Base-by-base conservation (phyloP, 768 basidiomycete species). In the Cyclocybe cylindracea region DNA sequence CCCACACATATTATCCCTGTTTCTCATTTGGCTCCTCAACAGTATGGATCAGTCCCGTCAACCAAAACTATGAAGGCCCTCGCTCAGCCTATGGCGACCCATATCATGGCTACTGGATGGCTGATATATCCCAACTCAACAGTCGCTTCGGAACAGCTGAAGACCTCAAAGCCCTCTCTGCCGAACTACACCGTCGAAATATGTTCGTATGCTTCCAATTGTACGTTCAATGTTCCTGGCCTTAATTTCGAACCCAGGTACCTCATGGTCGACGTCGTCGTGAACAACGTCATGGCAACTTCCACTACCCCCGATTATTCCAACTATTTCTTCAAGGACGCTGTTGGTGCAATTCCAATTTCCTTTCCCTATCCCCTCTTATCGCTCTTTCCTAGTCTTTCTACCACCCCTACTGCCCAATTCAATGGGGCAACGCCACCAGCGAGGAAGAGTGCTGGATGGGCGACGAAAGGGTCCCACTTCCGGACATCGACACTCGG, bases 11-110 rank as follows among this genome's bases (percentile, higher is more conserved):
- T n/a, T 4, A 14, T 19, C 19, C 8, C 31, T 54, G 13, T 7
- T 43, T 31, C 35, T 56, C 14, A 37, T 40, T 10, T 48, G 36
- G 11, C 38, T 48, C 35, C 33, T 36, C 18, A 50, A 11, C 53
- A 85, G 85, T 91, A 41, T 93, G 90, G 90, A 91, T 91, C 53
- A 89, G 86, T 54, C 91, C 91, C 9, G 79, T 93, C 13, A 84
- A 81, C 51, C 80, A 90, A 68, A 91, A 91, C 64, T 90, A 87
- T 54, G 69, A 87, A 35, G 88, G 89, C 0, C 81, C 85, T 10
- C 64, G 78, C 42, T 84, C 88, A 2, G 71, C 81, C 1, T 93
- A 91, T 64, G 89, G 91, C 14, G 87, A 91, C 60, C 71, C 92
- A 11, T 94, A 94, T 69, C 91, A 92, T 60, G 91, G 91, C 13